Base-by-base conservation (phyloP, 2,329 filamentous ascomycete species). In the Xylariaceae sp. region DNA sequence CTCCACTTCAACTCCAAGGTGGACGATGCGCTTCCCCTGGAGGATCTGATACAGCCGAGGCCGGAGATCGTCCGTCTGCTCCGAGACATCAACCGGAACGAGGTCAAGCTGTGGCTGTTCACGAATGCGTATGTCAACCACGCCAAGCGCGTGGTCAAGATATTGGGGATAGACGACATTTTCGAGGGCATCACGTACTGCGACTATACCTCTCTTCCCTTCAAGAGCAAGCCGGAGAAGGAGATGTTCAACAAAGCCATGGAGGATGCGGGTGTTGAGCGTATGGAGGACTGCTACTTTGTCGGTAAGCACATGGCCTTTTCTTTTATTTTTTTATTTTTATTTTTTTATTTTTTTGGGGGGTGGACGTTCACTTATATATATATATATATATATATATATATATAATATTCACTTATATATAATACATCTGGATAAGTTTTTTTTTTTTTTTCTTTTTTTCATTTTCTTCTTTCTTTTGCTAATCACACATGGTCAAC, bases 91-190 rank as follows among this genome's bases (percentile, higher is more conserved):
- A 50, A 58, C 26, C 27, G 53, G 6, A 56, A 50, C 11, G 50
- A 56, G 11, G 56, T 55, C 32, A 56, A 47, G 11, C 43, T 54
- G 26, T 58, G 50, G 54, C 47, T 58, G 2, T 58, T 58, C 56
- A 58, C 56, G 27, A 56, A 56, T 27, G 54, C 54, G 39, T 56
- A 58, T 37, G 44, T 58, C n/a, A 58, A 53, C 27, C 56, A 58
- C 43, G 54, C 35, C 32, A 43, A 44, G 27, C 56, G 56, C 19
- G 54, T 58, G 27, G 54, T 56, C 8, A 54, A 56, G 27, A 47
- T 56, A 5, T 26, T 56, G 9, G 50, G 40, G 7, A 42, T 58
- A 4, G 54, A 58, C 35, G 45, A 56, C 12, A 51, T 58, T 54
- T 56, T 58, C 29, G 56, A 56, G 12, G 56, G 56, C 11, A 50